Conservation (phyloP, 176 grass and related monocot genomes). For the Oryza glaberrima region DNA sequence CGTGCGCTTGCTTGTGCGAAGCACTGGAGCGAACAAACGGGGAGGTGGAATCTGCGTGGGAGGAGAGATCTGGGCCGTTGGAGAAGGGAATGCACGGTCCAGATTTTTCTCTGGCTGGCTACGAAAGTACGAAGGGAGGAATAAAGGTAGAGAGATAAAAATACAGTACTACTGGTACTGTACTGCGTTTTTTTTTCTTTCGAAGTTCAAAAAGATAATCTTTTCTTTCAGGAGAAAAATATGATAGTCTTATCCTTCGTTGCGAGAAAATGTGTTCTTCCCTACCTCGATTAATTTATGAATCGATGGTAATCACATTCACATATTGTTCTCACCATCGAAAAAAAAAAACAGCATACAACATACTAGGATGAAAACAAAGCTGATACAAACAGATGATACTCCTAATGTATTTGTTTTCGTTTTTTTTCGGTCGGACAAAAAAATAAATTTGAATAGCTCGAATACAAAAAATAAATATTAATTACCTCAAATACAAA, state of each 20-base stretch:
- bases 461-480: too few species aligned
- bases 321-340: too few species aligned
- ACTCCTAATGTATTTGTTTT: too few species aligned
- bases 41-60: not conserved
- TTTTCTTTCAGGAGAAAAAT: not conserved
- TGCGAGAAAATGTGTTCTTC: not conserved
- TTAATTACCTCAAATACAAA: too few species aligned
- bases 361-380: too few species aligned
- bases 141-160: not conserved
- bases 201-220: too few species aligned
- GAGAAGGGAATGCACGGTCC: not conserved
- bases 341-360: too few species aligned
- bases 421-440: too few species aligned
- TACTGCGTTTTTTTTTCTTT: too few species aligned
- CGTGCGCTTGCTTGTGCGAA: not conserved
- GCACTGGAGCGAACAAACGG: not conserved
- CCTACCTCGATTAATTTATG: not conserved
- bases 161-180: too few species aligned
- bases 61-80: not conserved
- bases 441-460: too few species aligned
- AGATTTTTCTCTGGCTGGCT: not conserved
- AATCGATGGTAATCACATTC: not conserved
- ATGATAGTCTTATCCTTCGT: not conserved
- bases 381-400: too few species aligned
- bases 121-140: not conserved